Conservation (phyloP, 2,329 filamentous ascomycete species). For the Stachybotrys chartarum region DNA sequence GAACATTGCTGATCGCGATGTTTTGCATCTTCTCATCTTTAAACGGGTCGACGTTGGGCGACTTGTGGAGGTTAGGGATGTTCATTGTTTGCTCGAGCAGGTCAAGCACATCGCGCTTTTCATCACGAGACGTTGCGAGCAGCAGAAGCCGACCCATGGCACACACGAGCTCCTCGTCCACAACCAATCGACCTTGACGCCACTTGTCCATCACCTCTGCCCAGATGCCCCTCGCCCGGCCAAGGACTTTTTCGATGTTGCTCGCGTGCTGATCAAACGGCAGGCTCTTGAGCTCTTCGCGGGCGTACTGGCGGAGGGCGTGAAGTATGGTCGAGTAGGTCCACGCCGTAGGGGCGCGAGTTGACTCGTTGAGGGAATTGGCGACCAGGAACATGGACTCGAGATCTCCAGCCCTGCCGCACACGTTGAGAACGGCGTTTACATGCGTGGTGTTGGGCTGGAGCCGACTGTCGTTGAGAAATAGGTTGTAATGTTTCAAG, state of each 20-base stretch:
- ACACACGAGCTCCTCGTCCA: constrained; percentile 75
- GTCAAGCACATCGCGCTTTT: constrained; percentile 66
- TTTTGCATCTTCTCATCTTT: constrained; percentile 12
- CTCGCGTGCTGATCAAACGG: constrained; percentile 21
- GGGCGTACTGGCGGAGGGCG: constrained; percentile 48
- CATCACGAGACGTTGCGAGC: constrained; percentile 46
- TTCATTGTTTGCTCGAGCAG: constrained; percentile 79
- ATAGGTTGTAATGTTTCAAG: constrained; percentile 68
- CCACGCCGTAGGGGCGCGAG: constrained; percentile 53
- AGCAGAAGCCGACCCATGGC: constrained; percentile 77
- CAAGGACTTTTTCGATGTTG: constrained; percentile 40
- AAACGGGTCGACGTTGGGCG: constrained; percentile 9
- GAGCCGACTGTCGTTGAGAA: constrained; percentile 57
- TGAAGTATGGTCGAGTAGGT: constrained; percentile 84
- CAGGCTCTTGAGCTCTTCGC: constrained; percentile 16
- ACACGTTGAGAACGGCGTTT: constrained; percentile 83
- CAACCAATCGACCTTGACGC: constrained; percentile 58
- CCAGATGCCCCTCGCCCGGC: constrained; percentile 72
- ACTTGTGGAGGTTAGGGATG: constrained; percentile 50
- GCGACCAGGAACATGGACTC: constrained; percentile 75
- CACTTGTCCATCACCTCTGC: constrained; percentile 70
- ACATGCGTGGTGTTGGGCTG: constrained; percentile 73
- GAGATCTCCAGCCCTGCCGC: constrained; percentile 65
- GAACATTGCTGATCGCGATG: constrained; percentile 6
- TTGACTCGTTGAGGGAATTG: constrained; percentile 59